phyloP scores from a whole-genome alignment of 1,284 basidiomycete species.

The Cryptococcus sp. region DNA sequence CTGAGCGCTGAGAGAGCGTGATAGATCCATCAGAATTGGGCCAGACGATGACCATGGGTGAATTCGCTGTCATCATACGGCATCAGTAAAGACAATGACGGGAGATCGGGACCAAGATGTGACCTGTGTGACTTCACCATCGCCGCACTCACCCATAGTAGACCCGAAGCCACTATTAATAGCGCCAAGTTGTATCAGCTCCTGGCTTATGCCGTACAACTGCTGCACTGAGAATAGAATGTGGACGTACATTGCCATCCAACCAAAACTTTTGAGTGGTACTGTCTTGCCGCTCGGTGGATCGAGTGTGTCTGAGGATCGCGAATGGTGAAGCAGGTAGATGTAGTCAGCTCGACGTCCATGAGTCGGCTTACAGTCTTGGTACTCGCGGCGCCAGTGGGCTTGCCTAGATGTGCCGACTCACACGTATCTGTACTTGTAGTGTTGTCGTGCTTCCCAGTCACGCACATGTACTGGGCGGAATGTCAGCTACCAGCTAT shows the following conservation, averaged over 20 bases:
- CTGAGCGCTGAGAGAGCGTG: constrained; percentile 63
- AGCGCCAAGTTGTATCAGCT: not conserved
- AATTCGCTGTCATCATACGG: constrained; percentile 35
- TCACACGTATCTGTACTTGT: constrained; percentile 32
- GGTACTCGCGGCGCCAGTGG: not conserved
- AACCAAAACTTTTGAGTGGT: constrained; percentile 57
- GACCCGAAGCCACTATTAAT: constrained; percentile 57
- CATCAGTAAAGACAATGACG: not conserved
- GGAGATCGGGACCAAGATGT: not conserved
- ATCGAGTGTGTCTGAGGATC: constrained; percentile 25
- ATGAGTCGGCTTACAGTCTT: not conserved
- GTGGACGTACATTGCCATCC: constrained; percentile 59
- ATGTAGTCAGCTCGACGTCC: not conserved
- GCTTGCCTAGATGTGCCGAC: not conserved
- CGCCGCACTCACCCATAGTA: constrained; percentile 53
- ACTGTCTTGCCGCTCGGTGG: constrained; percentile 19
- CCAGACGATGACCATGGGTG: constrained; percentile 69
- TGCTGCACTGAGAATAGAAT: not conserved
- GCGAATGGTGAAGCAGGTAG: too few relatives aligned
- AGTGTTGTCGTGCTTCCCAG: constrained; percentile 25
- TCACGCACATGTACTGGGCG: constrained; percentile 31
- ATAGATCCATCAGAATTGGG: constrained; percentile 60
- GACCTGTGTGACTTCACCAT: not conserved
- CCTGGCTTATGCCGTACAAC: not conserved
- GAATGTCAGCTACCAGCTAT: not conserved